Percentiles rank a stretch among this genome's conserved stretches.
phyloP scores from a whole-genome alignment of 108 stramenopile genomes.

The Skeletonema grethae region DNA sequence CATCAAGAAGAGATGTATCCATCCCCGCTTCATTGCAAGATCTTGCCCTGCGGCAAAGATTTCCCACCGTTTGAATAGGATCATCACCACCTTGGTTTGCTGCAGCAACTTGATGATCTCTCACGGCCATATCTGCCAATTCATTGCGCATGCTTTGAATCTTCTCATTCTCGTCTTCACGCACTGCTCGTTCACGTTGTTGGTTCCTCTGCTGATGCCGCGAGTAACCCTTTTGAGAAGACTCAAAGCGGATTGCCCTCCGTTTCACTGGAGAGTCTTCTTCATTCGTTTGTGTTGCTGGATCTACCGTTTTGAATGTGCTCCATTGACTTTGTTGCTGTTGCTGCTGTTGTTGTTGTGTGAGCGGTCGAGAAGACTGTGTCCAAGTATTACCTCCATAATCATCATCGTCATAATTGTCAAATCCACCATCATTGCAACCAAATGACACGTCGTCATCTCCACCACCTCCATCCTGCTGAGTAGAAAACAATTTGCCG shows the following conservation, averaged over 20 bases:
- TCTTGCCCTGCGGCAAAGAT: slow-evolving; percentile 38
- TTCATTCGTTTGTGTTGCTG: slow-evolving; percentile 19
- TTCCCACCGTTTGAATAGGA: slow-evolving; percentile 44
- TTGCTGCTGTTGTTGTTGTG: not conserved
- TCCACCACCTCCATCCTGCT: not conserved
- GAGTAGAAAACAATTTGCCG: not conserved
- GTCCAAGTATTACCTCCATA: slow-evolving; percentile 1
- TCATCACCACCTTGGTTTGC: slow-evolving; percentile 25
- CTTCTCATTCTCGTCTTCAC: slow-evolving; percentile 7
- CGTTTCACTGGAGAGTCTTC: slow-evolving; percentile 33
- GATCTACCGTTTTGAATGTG: slow-evolving; percentile 34
- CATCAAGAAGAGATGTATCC: slow-evolving; percentile 37
- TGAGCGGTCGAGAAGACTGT: not conserved
- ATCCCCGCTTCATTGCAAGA: slow-evolving; percentile 23
- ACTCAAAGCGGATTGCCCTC: slow-evolving; percentile 32
- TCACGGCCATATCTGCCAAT: slow-evolving; percentile 19
- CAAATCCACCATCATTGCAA: not conserved
- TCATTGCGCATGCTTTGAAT: not conserved
- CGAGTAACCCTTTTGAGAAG: slow-evolving; percentile 5
- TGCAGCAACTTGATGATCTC: not conserved
- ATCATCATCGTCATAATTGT: slow-evolving; percentile 12
- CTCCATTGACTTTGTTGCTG: slow-evolving; percentile 34
- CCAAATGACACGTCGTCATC: not conserved
- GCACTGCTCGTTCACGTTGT: too few species aligned
- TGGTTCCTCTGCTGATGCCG: slow-evolving; percentile 5